A percentile compares a stretch with the other conserved stretches of the same genome.
Conservation (phyloP, 257 asterid species). For the Nicotiana knightiana region DNA sequence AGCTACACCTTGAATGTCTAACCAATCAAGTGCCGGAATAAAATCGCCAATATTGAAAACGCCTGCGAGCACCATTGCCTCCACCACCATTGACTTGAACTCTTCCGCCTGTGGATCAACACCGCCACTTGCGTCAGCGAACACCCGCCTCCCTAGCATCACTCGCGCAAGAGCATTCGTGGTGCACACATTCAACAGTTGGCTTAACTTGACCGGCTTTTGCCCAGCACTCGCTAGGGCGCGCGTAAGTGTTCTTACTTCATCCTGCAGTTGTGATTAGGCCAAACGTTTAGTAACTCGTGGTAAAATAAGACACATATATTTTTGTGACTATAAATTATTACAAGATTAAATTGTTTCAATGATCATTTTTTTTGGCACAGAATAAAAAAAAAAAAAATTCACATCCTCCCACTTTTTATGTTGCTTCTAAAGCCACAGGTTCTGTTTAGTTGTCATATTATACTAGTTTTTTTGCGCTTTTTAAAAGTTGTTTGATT, state of each 20-base stretch:
- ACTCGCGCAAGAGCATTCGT: slow-evolving; percentile 72
- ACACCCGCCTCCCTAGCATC: slow-evolving; percentile 65
- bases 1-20: slow-evolving; percentile 73
- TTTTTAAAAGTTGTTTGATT: too few species aligned
- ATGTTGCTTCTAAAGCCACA: too few species aligned
- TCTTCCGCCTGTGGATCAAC: slow-evolving; percentile 69
- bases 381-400: too few species aligned
- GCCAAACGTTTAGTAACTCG: too few species aligned
- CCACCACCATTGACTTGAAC: slow-evolving; percentile 80
- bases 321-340: too few species aligned
- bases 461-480: too few species aligned
- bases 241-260: slow-evolving; percentile 41
- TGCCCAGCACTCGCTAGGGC: slow-evolving; percentile 40
- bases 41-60: slow-evolving; percentile 84
- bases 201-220: slow-evolving; percentile 37
- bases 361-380: fast-evolving
- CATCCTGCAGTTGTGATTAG: slow-evolving; percentile 40
- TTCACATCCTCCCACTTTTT: too few species aligned
- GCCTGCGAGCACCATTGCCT: slow-evolving; percentile 74
- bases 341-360: too few species aligned
- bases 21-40: slow-evolving; percentile 58
- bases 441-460: too few species aligned
- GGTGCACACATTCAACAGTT: slow-evolving; percentile 55
- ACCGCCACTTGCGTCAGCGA: slow-evolving; percentile 43
- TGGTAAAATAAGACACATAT: too few species aligned